These are phyloP conservation scores for Pilobolus umbonatus DNA, from an alignment of 192 early-diverging fungal genomes.

Conservation along the genomic window DNA sequence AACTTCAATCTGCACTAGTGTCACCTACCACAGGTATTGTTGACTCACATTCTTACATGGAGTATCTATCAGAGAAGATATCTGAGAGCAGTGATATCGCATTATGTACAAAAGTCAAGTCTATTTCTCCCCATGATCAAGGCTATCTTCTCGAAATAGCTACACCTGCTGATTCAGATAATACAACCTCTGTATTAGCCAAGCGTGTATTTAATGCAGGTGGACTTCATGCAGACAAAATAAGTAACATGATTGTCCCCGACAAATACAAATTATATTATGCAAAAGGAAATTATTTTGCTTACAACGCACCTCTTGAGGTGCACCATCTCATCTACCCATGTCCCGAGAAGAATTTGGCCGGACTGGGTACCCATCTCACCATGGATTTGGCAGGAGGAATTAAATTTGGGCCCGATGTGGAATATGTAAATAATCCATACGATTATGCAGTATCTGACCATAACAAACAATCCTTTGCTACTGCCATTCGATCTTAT, in stretches of 20 bases:
- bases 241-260: conserved; percentile 44
- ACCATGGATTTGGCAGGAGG: conserved; percentile 73
- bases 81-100: conserved; percentile 52
- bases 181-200: conserved; percentile 48
- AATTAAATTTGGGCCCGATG: conserved; percentile 79
- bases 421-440: conserved; percentile 51
- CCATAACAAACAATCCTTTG: conserved; percentile 37
- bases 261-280: conserved; percentile 57
- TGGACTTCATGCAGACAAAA: conserved; percentile 64
- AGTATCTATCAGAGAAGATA: conserved; percentile 49
- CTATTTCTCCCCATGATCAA: conserved; percentile 26
- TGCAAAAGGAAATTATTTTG: conserved; percentile 80
- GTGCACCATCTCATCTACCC: conserved; percentile 75
- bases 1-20: conserved; percentile 50
- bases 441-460: conserved; percentile 53
- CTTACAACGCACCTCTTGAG: conserved; percentile 35
- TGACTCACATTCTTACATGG: conserved; percentile 71
- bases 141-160: conserved; percentile 50
- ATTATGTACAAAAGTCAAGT: conserved; percentile 41
- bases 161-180: conserved; percentile 37
- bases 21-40: conserved; percentile 79
- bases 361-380: conserved; percentile 71
- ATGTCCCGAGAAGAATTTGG: conserved; percentile 66
- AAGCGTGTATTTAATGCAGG: conserved; percentile 71
- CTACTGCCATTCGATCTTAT: conserved; percentile 56